Percentiles rank a stretch among this genome's conserved stretches.
Conservation (phyloP, 306 rosid species). For the Fragaria iinumae region DNA sequence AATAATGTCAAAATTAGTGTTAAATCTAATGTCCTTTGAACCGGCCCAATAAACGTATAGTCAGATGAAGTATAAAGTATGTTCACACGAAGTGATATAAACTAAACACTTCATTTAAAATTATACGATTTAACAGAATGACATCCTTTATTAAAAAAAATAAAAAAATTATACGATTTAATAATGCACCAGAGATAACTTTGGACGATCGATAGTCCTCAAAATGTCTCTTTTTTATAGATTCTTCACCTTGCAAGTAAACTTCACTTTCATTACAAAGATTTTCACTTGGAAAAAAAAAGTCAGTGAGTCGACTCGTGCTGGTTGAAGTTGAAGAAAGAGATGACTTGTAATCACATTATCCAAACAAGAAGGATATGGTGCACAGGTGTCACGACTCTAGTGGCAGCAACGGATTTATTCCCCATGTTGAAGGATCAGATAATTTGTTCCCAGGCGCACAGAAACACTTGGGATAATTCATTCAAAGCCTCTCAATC, state of each 20-base stretch:
- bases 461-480: slow-evolving; percentile 14
- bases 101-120: no score
- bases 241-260: not conserved
- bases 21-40: no score
- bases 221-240: no score
- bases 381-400: slow-evolving; percentile 57
- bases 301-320: not conserved
- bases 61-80: no score
- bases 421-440: slow-evolving; percentile 33
- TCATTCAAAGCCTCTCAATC: slow-evolving; percentile 44
- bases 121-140: no score
- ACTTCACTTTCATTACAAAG: not conserved
- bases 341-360: slow-evolving; percentile 21
- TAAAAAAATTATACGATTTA: no score
- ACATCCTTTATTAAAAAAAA: no score
- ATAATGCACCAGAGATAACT: no score
- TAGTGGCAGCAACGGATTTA: slow-evolving; percentile 65
- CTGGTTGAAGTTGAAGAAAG: not conserved
- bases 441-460: slow-evolving; percentile 37
- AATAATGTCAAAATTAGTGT: no score
- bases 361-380: slow-evolving; percentile 65
- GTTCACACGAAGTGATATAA: no score
- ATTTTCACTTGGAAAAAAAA: not conserved
- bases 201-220: no score
- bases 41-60: no score